Conservation (phyloP, 2,329 filamentous ascomycete genomes). For the Plectosphaerella sp. region DNA sequence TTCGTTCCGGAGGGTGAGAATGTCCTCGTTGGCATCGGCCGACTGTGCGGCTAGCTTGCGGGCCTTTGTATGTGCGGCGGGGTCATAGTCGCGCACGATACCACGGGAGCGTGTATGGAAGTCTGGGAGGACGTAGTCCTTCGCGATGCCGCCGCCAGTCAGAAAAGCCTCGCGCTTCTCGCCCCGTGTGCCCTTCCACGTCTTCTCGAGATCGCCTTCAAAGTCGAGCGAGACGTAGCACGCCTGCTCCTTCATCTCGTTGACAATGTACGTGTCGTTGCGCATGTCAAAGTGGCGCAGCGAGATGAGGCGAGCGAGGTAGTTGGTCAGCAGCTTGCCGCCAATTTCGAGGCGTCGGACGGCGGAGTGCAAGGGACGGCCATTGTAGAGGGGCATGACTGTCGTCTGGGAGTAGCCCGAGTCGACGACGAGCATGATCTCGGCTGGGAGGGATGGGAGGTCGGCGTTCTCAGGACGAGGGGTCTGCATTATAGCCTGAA, state of each 20-base stretch:
- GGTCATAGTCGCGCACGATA: slow-evolving; percentile 72
- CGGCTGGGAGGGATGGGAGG: slow-evolving; percentile 52
- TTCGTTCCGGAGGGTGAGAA: slow-evolving; percentile 85
- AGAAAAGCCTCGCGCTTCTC: slow-evolving; percentile 47
- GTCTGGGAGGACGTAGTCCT: slow-evolving; percentile 91
- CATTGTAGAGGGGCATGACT: slow-evolving; percentile 78
- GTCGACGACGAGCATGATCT: slow-evolving; percentile 85
- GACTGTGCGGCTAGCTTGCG: slow-evolving; percentile 34
- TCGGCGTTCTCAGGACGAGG: slow-evolving; percentile 39
- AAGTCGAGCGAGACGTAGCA: slow-evolving; percentile 84
- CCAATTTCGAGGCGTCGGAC: slow-evolving; percentile 85
- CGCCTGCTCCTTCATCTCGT: slow-evolving; percentile 89
- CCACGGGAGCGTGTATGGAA: slow-evolving; percentile 59
- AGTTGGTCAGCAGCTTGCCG: slow-evolving; percentile 89
- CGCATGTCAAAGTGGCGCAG: slow-evolving; percentile 93
- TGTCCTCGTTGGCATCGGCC: slow-evolving; percentile 56
- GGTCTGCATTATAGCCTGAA: slow-evolving; percentile 64
- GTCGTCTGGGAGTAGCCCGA: slow-evolving; percentile 92
- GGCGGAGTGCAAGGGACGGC: slow-evolving; percentile 73
- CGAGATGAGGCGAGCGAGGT: slow-evolving; percentile 84
- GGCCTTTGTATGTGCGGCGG: slow-evolving; percentile 51
- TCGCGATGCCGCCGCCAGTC: slow-evolving; percentile 59
- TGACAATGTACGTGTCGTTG: slow-evolving; percentile 88
- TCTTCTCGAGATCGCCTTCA: slow-evolving; percentile 68
- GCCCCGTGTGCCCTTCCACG: slow-evolving; percentile 73